Conservation (phyloP, 2,329 filamentous ascomycete genomes). For the Fusarium drepaniforme region DNA sequence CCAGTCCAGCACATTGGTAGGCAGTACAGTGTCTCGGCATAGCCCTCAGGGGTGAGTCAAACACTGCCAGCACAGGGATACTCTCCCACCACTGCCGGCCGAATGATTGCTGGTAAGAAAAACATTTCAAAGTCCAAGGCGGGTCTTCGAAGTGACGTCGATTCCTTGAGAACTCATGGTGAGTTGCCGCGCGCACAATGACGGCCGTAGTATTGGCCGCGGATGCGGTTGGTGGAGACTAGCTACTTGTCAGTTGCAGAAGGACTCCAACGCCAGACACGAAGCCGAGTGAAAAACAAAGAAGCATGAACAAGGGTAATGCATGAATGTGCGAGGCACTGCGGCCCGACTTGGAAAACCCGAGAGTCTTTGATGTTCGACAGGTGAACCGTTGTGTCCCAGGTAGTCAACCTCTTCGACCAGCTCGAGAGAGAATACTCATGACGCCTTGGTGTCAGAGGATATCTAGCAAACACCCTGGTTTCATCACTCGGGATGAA, state of each 20-base stretch:
- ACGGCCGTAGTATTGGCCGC: conserved; percentile 21
- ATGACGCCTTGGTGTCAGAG: not conserved
- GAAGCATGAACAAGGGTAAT: not conserved
- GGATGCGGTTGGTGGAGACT: conserved; percentile 1
- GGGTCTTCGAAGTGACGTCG: conserved; percentile 21
- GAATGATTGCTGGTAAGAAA: conserved; percentile 24
- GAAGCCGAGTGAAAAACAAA: not conserved
- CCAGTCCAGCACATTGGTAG: not conserved
- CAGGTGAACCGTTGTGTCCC: not conserved
- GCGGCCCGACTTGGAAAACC: not conserved
- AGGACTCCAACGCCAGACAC: conserved; percentile 14
- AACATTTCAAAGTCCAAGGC: conserved; percentile 26
- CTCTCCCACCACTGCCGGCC: conserved; percentile 23
- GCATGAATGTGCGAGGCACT: not conserved
- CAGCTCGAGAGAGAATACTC: not conserved
- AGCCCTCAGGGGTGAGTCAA: conserved; percentile 18
- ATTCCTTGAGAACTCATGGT: conserved; percentile 22
- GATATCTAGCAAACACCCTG: not conserved
- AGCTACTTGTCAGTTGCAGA: conserved; percentile 6
- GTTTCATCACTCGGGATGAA: not conserved
- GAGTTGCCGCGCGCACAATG: conserved; percentile 33
- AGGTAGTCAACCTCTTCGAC: not conserved
- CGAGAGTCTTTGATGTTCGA: not conserved
- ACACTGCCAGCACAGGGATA: not conserved
- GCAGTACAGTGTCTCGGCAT: conserved; percentile 18